A percentile compares a stretch with the other conserved stretches of the same genome.
Conservation (phyloP, 306 rosid genomes). For the Cucurbita pepo region DNA sequence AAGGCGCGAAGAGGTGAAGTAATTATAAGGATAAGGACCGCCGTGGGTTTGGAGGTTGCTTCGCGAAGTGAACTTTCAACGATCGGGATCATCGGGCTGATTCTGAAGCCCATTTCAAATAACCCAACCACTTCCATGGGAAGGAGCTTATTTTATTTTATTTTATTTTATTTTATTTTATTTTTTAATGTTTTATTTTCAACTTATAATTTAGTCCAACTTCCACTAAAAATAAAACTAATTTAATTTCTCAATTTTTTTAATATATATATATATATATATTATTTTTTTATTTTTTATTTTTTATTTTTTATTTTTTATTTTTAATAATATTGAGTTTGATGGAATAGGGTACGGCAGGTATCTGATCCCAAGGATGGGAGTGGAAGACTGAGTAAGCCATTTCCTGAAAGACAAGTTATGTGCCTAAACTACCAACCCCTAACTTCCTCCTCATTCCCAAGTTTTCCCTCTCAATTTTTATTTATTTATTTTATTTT, state of each 20-base stretch:
- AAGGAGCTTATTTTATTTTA: too few relatives aligned
- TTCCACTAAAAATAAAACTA: too few relatives aligned
- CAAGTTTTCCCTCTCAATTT: background rate
- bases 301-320: too few relatives aligned
- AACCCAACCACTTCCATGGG: too few relatives aligned
- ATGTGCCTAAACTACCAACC: background rate
- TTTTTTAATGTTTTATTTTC: too few relatives aligned
- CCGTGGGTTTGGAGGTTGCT: background rate
- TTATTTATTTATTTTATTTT: too few relatives aligned
- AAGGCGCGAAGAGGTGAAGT: constrained; percentile 4
- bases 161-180: too few relatives aligned
- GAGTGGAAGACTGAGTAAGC: background rate
- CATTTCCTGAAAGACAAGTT: background rate
- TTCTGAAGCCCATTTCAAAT: background rate
- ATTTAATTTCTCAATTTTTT: too few relatives aligned
- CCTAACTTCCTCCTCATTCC: background rate
- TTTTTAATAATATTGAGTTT: too few relatives aligned
- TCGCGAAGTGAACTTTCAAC: background rate
- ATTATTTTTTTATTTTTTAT: too few relatives aligned
- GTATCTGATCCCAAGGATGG: background rate
- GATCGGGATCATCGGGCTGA: background rate
- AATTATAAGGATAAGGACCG: background rate
- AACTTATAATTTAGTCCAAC: too few relatives aligned
- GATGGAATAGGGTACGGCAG: background rate
- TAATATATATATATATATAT: too few relatives aligned